Evolutionary conservation across 257 asterid genomes (phyloP), one percentile per base, ranked within the genome.

Genomic region (Vinca minor): DNA sequence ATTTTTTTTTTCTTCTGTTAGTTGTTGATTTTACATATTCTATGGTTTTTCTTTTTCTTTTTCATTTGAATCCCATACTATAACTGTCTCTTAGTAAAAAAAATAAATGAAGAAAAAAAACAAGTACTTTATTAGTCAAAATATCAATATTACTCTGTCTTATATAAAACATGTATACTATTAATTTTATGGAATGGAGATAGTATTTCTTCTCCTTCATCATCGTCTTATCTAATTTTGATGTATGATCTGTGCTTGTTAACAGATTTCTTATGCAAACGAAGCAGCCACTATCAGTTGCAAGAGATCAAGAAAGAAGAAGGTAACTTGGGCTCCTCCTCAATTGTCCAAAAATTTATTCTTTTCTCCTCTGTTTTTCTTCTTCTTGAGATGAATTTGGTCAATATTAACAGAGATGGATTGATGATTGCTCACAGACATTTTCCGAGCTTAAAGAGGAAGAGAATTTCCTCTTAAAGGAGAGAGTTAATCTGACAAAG

Each of bases 361-460:
- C 5, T 44, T 2, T 14, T 44, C 12, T 41, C 2, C 46, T 41
- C 46, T 41, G 46, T 13, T 46, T 46, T 45, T 4, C 23, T 36
- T 4, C 23, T 36, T 7, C 56, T n/a, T 5, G 4, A 9, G n/a
- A 21, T 20, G 31, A 20, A 13, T 20, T 62, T 52, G 25, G 0
- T 14, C 8, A 31, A 29, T 20, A 34, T 34, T 32, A 52, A 55
- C 48, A 11, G 32, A 5, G 39, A 38, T 26, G 59, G n/a, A 34
- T 34, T 7, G 4, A 8, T 20, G 56, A 8, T 20, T 48, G 34
- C 14, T 26, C 44, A 31, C 74, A 70, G 79, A 57, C 65, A 32
- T 70, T 73, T 36, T 28, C 70, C 9, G 62, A 70, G 70, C 77
- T 76, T 25, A 70, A 67, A 59, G 82, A 79, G 47, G 79, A 79